Base-by-base conservation (phyloP, 768 basidiomycete species). In the Phlegmacium glaucopus region DNA sequence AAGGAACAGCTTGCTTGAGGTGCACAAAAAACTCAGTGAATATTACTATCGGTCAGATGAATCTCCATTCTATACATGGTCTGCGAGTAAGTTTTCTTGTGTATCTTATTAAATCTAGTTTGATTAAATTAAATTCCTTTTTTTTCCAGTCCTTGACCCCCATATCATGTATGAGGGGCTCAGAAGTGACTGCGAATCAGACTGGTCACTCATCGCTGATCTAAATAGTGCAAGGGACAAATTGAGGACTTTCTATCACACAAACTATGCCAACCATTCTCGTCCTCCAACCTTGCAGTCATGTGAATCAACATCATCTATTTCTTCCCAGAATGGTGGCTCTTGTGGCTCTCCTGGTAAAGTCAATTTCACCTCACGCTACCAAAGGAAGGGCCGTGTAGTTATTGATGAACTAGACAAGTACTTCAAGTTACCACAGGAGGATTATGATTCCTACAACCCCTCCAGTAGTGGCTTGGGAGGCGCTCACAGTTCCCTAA, bases 41-140 rank as follows among this genome's bases (percentile, higher is more conserved):
- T 70, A 68, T 42, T 68, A 62, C 25, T 56, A 50, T 42, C 53
- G 58, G 37, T 61, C 53, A 40, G 61, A 69, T 30, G 40, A 63
- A 37, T 68, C 67, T 1, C 64, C 57, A 9, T 68, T 54, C 25
- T 69, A 69, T 47, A 55, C 53, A 1, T 70, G 66, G 63, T 56
- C 65, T 15, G 45, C 60, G 6, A 38, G 62, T 65, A 45, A 44
- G 61, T 22, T 22, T 22, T 22, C 22, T 57, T 25, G 18, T 25
- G 27, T 13, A 10, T 44, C 32, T 26, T 39, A 16, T 30, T 34
- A 28, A 11, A n/a, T 18, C 18, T 39, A 45, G 13, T 12, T 37
- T 43, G 10, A 37, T 12, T 16, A 34, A 16, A 18, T 28, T 29
- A 43, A 28, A 38, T 17, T 29, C 16, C 12, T 40, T 67, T 32